Conservation (phyloP, 192 early-diverging fungal species). For the Mortierella alpina region DNA sequence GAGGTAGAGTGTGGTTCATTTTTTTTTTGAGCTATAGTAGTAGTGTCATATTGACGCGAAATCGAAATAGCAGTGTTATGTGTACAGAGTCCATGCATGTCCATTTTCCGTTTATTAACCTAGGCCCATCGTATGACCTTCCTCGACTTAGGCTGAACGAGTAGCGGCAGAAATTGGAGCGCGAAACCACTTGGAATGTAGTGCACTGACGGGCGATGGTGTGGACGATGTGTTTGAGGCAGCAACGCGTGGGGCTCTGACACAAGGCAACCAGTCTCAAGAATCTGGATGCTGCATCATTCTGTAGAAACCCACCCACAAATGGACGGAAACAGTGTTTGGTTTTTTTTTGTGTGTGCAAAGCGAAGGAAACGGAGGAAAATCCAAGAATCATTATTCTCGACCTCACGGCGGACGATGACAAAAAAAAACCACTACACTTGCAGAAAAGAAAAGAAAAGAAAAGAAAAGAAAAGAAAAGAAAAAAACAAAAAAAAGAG, state of each 20-base stretch:
- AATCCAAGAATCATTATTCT: no score
- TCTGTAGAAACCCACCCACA: conserved; percentile 7
- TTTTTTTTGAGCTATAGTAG: neutral
- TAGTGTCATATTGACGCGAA: neutral
- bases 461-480: neutral
- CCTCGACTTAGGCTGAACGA: conserved; percentile 63
- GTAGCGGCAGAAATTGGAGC: conserved; percentile 80
- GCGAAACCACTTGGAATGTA: conserved; percentile 86
- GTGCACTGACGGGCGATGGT: conserved; percentile 78
- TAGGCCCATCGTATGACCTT: neutral
- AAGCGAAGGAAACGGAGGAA: neutral
- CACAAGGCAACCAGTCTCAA: conserved; percentile 47
- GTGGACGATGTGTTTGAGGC: conserved; percentile 70
- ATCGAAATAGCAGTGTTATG: neutral
- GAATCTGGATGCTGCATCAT: conserved; percentile 51
- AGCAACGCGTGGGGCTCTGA: conserved; percentile 57
- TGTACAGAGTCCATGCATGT: neutral
- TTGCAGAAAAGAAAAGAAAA: neutral
- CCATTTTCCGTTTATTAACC: conserved; percentile 4
- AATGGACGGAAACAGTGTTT: neutral
- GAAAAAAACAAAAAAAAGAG: neutral
- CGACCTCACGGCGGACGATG: no score
- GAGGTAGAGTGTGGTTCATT: conserved; percentile 59
- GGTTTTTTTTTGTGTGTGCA: neutral
- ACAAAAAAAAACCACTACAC: neutral